These are phyloP conservation scores for Polygonum maritimum DNA, from an alignment of 148 eudicot species.

Conservation along the genomic window DNA sequence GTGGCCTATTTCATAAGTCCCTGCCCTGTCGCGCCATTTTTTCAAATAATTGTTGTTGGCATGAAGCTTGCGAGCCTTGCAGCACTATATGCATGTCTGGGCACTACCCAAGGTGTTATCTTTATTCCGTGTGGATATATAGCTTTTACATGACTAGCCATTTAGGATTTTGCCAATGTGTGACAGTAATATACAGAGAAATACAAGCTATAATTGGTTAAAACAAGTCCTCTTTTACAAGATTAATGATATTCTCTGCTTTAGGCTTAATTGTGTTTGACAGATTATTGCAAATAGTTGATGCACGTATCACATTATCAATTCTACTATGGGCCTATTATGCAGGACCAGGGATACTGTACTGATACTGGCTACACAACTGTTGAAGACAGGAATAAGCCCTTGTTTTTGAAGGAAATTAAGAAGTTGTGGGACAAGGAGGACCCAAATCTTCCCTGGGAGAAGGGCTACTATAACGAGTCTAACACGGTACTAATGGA, in stretches of 20 bases:
- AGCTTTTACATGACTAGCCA: background rate
- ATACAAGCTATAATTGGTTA: background rate
- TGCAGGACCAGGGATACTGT: slow-evolving; percentile 75
- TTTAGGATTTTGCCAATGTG: background rate
- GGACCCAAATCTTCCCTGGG: slow-evolving; percentile 58
- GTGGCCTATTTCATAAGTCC: too few species aligned
- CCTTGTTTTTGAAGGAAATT: slow-evolving; percentile 74
- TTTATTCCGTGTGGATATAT: background rate
- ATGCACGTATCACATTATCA: background rate
- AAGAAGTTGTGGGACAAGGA: slow-evolving; percentile 61
- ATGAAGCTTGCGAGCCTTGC: too few species aligned
- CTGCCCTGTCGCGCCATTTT: too few species aligned
- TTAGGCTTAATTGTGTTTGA: background rate
- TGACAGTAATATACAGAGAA: background rate
- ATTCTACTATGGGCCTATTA: background rate
- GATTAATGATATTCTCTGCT: background rate
- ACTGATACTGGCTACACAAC: slow-evolving; percentile 55
- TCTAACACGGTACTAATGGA: slow-evolving; percentile 76
- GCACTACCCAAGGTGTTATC: too few species aligned
- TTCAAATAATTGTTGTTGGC: too few species aligned
- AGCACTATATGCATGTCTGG: too few species aligned
- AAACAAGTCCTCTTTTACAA: background rate
- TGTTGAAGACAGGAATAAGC: slow-evolving; percentile 51
- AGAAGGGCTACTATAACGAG: slow-evolving; percentile 57
- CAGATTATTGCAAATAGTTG: background rate